These are phyloP conservation scores for Phytopythium cucurbitacearum DNA, from an alignment of 352 stramenopile species.

Conservation along the genomic window DNA sequence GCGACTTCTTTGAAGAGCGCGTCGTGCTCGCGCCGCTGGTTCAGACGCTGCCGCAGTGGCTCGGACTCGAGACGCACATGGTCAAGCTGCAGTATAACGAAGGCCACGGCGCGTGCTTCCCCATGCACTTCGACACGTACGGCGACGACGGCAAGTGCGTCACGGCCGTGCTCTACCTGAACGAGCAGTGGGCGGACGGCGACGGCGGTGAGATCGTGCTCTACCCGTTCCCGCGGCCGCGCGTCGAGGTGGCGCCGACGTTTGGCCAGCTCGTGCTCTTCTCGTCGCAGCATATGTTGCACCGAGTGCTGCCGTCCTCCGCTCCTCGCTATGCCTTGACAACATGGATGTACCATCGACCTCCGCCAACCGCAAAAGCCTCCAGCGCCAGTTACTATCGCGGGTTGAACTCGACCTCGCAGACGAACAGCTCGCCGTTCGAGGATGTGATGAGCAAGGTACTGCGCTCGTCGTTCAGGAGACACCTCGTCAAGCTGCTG, in stretches of 20 bases:
- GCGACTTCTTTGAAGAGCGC: conserved; percentile 58
- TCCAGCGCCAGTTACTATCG: conserved; percentile 23
- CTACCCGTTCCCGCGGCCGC: conserved; percentile 68
- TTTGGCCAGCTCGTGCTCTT: conserved; percentile 77
- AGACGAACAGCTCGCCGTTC: conserved; percentile 9
- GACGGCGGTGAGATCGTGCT: conserved; percentile 81
- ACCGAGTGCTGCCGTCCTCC: conserved; percentile 54
- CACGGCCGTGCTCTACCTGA: conserved; percentile 83
- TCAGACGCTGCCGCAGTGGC: conserved; percentile 28
- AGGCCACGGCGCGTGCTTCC: conserved; percentile 76
- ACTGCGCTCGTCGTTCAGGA: conserved; percentile 49
- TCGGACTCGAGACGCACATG: conserved; percentile 47
- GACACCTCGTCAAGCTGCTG: conserved; percentile 54
- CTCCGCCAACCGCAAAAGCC: conserved; percentile 7
- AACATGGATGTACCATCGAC: conserved; percentile 63
- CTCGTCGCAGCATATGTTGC: conserved; percentile 75
- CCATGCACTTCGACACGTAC: conserved; percentile 84
- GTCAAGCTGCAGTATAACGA: conserved; percentile 83
- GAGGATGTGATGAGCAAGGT: conserved; percentile 43
- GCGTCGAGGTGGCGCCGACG: conserved; percentile 41
- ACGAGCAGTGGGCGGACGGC: conserved; percentile 61
- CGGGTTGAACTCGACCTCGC: background rate
- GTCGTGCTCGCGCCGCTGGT: conserved; percentile 42
- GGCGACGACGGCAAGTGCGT: conserved; percentile 80
- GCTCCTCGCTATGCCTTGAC: conserved; percentile 57